Base-by-base conservation (phyloP, 768 basidiomycete species). In the Lactifluus subvellereus region DNA sequence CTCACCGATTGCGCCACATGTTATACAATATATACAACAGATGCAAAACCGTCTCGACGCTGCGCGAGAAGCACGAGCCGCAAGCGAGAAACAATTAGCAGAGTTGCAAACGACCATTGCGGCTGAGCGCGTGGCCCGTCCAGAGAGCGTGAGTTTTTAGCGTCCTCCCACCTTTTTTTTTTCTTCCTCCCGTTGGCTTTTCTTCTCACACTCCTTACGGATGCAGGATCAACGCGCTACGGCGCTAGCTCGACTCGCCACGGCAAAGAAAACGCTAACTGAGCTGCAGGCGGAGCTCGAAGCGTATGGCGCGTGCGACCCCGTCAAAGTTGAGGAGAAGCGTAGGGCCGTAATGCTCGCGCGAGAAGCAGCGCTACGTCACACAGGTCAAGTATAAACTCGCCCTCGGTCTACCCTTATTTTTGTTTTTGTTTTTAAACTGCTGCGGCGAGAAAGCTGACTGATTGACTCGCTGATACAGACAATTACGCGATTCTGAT, bases 271-370 rank as follows among this genome's bases (percentile, higher is more conserved):
- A 66, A 76, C 82, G 59, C 76, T 85, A 3, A 71, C 68, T 3
- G 72, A 68, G 22, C 78, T 93, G 47, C 82, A 88, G 67, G 74
- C 76, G 3, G 94, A 97, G 71, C 81, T 94, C 3, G 78, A 77
- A 45, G 82, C 83, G 38, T 94, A 94, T 69, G 89, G 89, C 48
- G 85, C 88, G 18, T 93, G 89, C 59, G 91, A 97, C 74, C 94
- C 94, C 0, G 81, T 77, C 50, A 88, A 85, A 72, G 79, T 94
- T 22, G 88, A 94, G 70, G 85, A 88, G 71, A 88, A 86, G 71
- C 84, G 80, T 54, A 76, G 88, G 52, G 91, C 87, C 0, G 79
- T 84, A 10, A 79, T 82, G 55, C 78, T 94, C 14, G 91, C 89
- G 3, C 90, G 88, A 65, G 92, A 96, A 71, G 93, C 91, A 13